Evolutionary conservation across 1,284 basidiomycete species (phyloP).

Genomic region (Fistulinella cinereoalba): DNA sequence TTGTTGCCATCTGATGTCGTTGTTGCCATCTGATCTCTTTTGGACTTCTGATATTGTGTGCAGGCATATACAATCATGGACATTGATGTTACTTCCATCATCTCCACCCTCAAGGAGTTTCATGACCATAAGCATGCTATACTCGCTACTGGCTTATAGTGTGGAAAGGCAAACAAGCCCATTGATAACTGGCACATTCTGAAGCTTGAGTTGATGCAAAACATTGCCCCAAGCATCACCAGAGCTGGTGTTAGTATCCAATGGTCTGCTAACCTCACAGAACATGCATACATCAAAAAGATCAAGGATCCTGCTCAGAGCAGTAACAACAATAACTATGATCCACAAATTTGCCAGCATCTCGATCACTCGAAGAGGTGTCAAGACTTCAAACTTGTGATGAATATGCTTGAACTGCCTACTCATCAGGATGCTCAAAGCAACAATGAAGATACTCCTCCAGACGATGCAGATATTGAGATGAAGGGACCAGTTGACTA

Average conservation of each 20-base stretch:
- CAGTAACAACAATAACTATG: constrained; percentile 4
- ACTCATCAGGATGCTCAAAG: no score
- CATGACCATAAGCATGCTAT: constrained; percentile 1
- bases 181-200: background rate
- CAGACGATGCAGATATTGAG: no score
- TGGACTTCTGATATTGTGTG: background rate
- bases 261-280: background rate
- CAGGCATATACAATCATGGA: no score
- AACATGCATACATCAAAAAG: background rate
- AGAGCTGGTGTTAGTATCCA: background rate
- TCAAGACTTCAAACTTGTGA: background rate
- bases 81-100: background rate
- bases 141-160: no score
- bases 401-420: no score
- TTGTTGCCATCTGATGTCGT: no score
- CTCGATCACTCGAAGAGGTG: background rate
- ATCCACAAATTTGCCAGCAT: background rate
- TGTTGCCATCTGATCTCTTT: no score
- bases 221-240: background rate
- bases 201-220: constrained; percentile 2
- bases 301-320: background rate
- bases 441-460: no score
- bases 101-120: background rate
- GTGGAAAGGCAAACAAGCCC: background rate
- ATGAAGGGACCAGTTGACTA: background rate